Conservation (phyloP, 108 stramenopile species). For the Licmophora abbreviata region DNA sequence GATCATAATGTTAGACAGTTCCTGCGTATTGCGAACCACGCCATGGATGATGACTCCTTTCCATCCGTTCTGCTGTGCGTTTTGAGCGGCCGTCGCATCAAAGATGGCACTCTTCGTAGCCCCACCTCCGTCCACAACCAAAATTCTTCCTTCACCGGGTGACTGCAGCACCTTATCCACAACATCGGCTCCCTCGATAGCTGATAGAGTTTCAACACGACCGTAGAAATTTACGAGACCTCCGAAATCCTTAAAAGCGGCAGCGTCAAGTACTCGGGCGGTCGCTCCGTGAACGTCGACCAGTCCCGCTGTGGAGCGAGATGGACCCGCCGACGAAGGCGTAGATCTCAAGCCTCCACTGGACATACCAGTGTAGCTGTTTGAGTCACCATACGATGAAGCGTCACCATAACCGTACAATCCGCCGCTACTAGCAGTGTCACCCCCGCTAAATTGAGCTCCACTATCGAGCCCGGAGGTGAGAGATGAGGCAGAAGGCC, state of each 20-base stretch:
- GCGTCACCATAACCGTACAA: neutral
- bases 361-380: constrained; percentile 1
- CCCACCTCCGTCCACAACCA: constrained; percentile 36
- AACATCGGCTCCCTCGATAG: constrained; percentile 21
- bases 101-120: constrained; percentile 18
- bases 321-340: constrained; percentile 4
- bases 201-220: constrained; percentile 30
- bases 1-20: constrained; percentile 17
- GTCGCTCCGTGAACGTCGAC: constrained; percentile 18
- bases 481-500: neutral
- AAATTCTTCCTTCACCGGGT: constrained; percentile 26
- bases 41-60: constrained; percentile 34
- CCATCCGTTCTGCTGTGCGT: constrained; percentile 33
- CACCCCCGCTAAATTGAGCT: no score
- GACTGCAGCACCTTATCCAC: constrained; percentile 23
- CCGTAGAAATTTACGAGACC: constrained; percentile 15
- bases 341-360: constrained; percentile 4
- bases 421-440: constrained; percentile 1
- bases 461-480: no score
- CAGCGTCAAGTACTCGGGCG: constrained; percentile 18
- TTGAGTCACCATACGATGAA: neutral
- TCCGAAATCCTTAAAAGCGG: constrained; percentile 24
- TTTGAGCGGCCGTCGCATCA: constrained; percentile 21
- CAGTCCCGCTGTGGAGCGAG: constrained; percentile 18
- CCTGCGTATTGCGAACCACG: constrained; percentile 35